Percentiles rank a stretch among this genome's conserved stretches.
Evolutionary conservation across 495 filamentous ascomycete genomes (phyloP).

Genomic region (Wilcoxina mikolae): DNA sequence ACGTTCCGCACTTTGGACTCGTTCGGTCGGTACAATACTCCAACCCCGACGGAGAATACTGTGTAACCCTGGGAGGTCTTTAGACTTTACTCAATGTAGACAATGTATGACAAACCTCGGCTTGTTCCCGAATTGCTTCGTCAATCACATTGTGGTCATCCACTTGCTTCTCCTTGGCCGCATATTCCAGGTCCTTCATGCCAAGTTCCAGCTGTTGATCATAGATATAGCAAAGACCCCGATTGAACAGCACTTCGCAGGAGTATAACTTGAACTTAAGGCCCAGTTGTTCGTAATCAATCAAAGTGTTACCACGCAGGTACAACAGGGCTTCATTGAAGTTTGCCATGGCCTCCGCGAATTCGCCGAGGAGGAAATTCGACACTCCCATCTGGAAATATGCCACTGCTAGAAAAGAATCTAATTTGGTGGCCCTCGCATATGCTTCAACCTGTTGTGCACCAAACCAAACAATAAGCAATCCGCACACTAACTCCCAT

Average conservation of each 20-base stretch:
- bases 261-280: slow-evolving; percentile 93
- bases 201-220: slow-evolving; percentile 78
- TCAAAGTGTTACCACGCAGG: slow-evolving; percentile 86
- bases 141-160: slow-evolving; percentile 95
- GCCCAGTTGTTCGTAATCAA: slow-evolving; percentile 95
- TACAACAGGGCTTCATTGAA: slow-evolving; percentile 98
- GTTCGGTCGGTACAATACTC: slow-evolving; percentile 87
- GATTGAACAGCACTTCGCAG: slow-evolving; percentile 96
- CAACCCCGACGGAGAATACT: slow-evolving; percentile 96
- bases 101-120: slow-evolving; percentile 33
- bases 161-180: slow-evolving; percentile 89
- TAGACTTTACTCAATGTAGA: slow-evolving; percentile 6
- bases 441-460: slow-evolving; percentile 75
- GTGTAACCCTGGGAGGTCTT: slow-evolving; percentile 63
- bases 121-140: slow-evolving; percentile 83
- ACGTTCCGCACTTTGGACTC: slow-evolving; percentile 97
- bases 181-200: slow-evolving; percentile 79
- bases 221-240: slow-evolving; percentile 94
- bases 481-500: background rate
- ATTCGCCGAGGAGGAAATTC: slow-evolving; percentile 93
- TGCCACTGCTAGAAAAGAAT: slow-evolving; percentile 90
- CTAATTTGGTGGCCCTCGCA: slow-evolving; percentile 71
- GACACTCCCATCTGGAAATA: slow-evolving; percentile 99
- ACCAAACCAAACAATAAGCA: too few relatives aligned
- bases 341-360: slow-evolving; percentile 92